Conservation (phyloP, 2,329 filamentous ascomycete species). For the Exophiala viscosa region DNA sequence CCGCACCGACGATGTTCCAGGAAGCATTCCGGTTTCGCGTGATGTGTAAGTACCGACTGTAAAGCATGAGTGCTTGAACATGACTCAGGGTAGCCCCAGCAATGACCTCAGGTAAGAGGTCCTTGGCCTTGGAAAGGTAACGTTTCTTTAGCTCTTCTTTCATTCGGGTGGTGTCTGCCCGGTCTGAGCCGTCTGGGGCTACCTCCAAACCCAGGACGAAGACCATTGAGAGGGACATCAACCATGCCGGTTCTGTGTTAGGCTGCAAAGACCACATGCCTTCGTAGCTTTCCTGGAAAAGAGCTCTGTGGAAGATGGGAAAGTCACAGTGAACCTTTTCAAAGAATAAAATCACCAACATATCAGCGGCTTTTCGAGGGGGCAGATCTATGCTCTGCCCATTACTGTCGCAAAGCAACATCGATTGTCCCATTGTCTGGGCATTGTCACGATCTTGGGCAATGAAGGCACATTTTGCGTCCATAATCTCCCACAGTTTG, state of each 20-base stretch:
- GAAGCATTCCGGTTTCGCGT: not conserved
- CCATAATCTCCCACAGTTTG: not conserved
- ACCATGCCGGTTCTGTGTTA: not conserved
- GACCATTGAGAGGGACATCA: not conserved
- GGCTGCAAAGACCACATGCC: not conserved
- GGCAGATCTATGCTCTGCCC: not conserved
- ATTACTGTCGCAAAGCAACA: too few species aligned
- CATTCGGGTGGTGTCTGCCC: too few species aligned
- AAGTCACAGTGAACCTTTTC: constrained; percentile 1
- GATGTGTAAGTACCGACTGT: not conserved
- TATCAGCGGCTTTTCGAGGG: not conserved
- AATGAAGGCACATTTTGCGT: not conserved
- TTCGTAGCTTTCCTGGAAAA: constrained; percentile 1
- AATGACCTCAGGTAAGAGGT: not conserved
- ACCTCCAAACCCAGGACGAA: not conserved
- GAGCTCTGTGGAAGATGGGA: constrained; percentile 1
- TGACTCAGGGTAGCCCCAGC: not conserved
- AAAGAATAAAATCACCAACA: not conserved
- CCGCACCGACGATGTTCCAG: not conserved
- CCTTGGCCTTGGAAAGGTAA: not conserved
- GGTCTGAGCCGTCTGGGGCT: not conserved
- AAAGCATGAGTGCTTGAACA: not conserved
- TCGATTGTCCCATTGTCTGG: too few species aligned
- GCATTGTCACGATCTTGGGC: too few species aligned
- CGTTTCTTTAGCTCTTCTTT: not conserved